phyloP scores from a whole-genome alignment of 768 basidiomycete genomes.

The Rhodotorula kratochvilovae region DNA sequence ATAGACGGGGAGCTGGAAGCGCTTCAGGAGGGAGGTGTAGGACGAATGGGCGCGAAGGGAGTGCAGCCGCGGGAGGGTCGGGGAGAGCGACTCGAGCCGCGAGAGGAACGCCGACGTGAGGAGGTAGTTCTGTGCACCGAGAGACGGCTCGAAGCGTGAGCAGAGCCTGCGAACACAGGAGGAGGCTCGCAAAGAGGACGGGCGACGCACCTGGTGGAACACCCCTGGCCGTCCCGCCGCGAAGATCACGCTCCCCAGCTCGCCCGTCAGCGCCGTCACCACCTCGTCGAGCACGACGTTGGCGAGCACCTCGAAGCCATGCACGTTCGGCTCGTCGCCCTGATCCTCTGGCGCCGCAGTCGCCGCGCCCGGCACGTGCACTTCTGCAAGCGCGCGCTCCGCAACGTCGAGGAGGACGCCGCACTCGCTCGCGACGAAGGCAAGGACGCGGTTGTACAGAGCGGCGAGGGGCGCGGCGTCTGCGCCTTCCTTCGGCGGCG shows the following conservation, averaged over 20 bases:
- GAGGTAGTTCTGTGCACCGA: constrained; percentile 64
- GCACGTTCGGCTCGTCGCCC: constrained; percentile 10
- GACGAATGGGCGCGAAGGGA: constrained; percentile 68
- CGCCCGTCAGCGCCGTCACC: constrained; percentile 71
- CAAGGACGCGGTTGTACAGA: constrained; percentile 76
- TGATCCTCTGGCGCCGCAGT: neutral
- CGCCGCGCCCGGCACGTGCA: neutral
- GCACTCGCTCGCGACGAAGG: constrained; percentile 72
- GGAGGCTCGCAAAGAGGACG: too few species aligned
- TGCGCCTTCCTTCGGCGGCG: constrained; percentile 44
- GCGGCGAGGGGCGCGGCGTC: constrained; percentile 63
- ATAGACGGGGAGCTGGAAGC: constrained; percentile 96
- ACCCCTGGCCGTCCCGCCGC: constrained; percentile 87
- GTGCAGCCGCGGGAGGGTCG: constrained; percentile 65
- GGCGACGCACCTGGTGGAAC: constrained; percentile 65
- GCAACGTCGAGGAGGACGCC: constrained; percentile 70
- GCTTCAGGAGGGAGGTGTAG: constrained; percentile 67
- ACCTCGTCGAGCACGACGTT: constrained; percentile 87
- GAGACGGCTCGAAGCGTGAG: neutral
- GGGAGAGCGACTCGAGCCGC: constrained; percentile 74
- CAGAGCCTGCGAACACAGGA: neutral
- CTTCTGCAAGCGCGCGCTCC: constrained; percentile 51
- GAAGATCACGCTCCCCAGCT: constrained; percentile 76
- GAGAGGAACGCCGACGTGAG: constrained; percentile 75
- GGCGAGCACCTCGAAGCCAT: constrained; percentile 74